Conservation (phyloP, 2,329 filamentous ascomycete species). For the Hawksworthiomyces lignivorus region DNA sequence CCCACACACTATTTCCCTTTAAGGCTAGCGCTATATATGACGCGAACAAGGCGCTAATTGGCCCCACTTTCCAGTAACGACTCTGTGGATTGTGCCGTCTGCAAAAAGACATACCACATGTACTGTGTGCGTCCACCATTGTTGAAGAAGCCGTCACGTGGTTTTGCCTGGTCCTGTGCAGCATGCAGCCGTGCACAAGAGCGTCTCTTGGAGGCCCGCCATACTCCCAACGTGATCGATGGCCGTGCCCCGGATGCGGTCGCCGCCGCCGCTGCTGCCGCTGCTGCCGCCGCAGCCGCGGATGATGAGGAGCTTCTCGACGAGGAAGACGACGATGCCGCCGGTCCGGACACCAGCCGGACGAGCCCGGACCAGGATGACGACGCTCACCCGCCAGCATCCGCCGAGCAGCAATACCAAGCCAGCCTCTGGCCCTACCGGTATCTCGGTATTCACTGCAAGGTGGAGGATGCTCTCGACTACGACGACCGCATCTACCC, state of each 20-base stretch:
- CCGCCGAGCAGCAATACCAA: constrained; percentile 82
- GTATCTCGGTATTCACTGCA: constrained; percentile 91
- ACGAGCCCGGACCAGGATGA: constrained; percentile 59
- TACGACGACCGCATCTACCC: constrained; percentile 98
- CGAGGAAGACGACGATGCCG: constrained; percentile 70
- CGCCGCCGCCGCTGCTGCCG: constrained; percentile 37
- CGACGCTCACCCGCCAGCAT: constrained; percentile 49
- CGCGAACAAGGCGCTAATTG: constrained; percentile 15
- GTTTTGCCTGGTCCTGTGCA: constrained; percentile 96
- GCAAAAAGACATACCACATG: constrained; percentile 95
- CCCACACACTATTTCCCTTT: constrained; percentile 11
- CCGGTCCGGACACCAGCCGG: constrained; percentile 46
- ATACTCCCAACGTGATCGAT: constrained; percentile 66
- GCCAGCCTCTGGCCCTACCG: constrained; percentile 94
- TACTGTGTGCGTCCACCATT: constrained; percentile 88
- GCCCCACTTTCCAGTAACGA: constrained; percentile 55
- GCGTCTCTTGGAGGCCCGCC: constrained; percentile 79
- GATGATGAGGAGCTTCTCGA: constrained; percentile 56
- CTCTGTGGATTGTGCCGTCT: constrained; percentile 95
- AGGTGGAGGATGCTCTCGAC: constrained; percentile 89
- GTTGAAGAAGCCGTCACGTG: constrained; percentile 90
- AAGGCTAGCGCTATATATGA: constrained; percentile 10
- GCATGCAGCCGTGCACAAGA: constrained; percentile 95
- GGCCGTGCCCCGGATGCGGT: constrained; percentile 48
- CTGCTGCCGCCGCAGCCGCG: no score